phyloP scores from a whole-genome alignment of 306 rosid genomes.

The Inga leiocalycina region DNA sequence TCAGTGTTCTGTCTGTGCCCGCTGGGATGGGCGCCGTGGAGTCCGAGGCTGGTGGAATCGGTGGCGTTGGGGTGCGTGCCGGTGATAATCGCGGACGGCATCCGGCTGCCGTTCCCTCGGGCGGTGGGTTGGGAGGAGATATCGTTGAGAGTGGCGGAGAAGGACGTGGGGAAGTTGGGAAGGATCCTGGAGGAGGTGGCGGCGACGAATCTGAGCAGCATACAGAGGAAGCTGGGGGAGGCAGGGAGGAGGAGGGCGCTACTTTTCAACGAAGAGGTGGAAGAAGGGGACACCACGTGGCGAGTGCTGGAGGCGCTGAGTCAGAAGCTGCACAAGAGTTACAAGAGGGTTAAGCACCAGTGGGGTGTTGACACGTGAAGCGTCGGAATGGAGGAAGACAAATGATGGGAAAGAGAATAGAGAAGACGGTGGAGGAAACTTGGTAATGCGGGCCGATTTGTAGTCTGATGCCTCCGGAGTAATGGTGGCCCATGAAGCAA shows the following conservation, averaged over 20 bases:
- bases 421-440: not conserved
- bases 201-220: constrained; percentile 51
- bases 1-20: constrained; percentile 75
- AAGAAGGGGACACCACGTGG: constrained; percentile 83
- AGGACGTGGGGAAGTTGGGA: constrained; percentile 56
- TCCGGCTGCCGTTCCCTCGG: constrained; percentile 57
- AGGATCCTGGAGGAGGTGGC: constrained; percentile 66
- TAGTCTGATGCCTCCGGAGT: too few relatives aligned
- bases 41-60: constrained; percentile 78
- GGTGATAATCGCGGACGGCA: constrained; percentile 68
- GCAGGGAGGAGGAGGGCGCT: constrained; percentile 47
- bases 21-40: constrained; percentile 90
- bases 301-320: constrained; percentile 45
- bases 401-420: not conserved
- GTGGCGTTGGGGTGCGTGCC: constrained; percentile 75
- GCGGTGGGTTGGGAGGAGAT: constrained; percentile 69
- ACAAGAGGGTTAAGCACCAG: constrained; percentile 30
- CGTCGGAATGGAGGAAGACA: not conserved
- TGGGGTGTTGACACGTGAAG: constrained; percentile 3
- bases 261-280: constrained; percentile 41
- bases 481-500: not conserved
- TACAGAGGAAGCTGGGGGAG: constrained; percentile 66
- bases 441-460: not conserved
- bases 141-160: constrained; percentile 65
- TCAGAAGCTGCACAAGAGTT: constrained; percentile 47